A percentile compares a stretch with the other conserved stretches of the same genome.
phyloP scores from a whole-genome alignment of 352 stramenopile species.

The Phytophthora cryptogea region DNA sequence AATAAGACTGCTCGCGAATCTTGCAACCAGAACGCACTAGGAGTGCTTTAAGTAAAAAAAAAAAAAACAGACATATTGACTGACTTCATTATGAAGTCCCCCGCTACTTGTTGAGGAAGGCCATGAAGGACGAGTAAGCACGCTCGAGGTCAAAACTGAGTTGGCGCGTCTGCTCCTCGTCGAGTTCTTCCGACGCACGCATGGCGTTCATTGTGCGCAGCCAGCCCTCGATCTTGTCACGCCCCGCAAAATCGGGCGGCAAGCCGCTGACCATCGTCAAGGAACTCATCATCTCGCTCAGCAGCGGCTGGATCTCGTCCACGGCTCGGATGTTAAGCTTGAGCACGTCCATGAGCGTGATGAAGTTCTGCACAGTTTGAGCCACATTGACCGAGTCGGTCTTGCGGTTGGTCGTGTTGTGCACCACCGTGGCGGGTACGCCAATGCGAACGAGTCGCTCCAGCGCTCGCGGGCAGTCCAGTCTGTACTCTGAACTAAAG shows the following conservation, averaged over 20 bases:
- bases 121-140: slow-evolving; percentile 95
- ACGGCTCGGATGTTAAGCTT: slow-evolving; percentile 97
- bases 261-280: slow-evolving; percentile 94
- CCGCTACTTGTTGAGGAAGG: slow-evolving; percentile 81
- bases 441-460: slow-evolving; percentile 95
- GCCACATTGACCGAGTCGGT: slow-evolving; percentile 92
- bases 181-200: slow-evolving; percentile 95
- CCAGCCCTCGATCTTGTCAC: slow-evolving; percentile 95
- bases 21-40: no score
- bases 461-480: slow-evolving; percentile 95
- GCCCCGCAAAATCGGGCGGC: slow-evolving; percentile 93
- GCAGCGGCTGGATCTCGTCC: slow-evolving; percentile 96
- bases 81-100: not conserved
- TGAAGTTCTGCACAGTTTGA: slow-evolving; percentile 97
- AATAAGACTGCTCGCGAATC: no score
- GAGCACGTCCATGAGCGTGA: slow-evolving; percentile 98
- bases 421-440: slow-evolving; percentile 92
- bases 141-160: slow-evolving; percentile 96
- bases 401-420: slow-evolving; percentile 81
- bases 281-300: slow-evolving; percentile 96
- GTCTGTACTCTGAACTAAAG: slow-evolving; percentile 95
- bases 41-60: no score
- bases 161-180: slow-evolving; percentile 95
- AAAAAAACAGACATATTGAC: no score
- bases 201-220: slow-evolving; percentile 96